Percentiles rank a stretch among this genome's conserved stretches.
These are phyloP conservation scores for Xylariaceae sp. DNA, from an alignment of 2,329 filamentous ascomycete genomes.

Conservation along the genomic window DNA sequence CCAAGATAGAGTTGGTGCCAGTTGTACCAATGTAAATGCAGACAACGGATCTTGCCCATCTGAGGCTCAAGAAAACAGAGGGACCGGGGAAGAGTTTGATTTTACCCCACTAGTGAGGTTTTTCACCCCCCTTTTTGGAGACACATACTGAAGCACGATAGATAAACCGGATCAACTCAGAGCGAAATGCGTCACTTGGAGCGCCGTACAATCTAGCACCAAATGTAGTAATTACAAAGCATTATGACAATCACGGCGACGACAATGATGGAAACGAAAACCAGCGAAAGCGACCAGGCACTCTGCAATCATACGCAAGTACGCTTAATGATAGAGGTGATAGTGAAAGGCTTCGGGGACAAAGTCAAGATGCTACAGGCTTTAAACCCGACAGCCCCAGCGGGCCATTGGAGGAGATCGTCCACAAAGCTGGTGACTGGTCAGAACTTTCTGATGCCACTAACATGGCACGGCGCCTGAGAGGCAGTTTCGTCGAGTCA, in stretches of 20 bases:
- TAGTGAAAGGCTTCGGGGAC: constrained; percentile 1
- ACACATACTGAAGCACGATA: not conserved
- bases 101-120: not conserved
- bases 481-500: not conserved
- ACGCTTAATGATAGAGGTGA: constrained; percentile 1
- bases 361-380: not conserved
- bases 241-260: not conserved
- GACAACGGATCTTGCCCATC: too few relatives aligned
- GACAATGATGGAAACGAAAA: not conserved
- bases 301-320: not conserved
- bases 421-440: not conserved
- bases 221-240: not conserved
- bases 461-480: not conserved
- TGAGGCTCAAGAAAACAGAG: too few relatives aligned
- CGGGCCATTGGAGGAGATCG: not conserved
- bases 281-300: not conserved
- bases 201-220: not conserved
- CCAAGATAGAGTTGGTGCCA: too few relatives aligned
- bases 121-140: not conserved
- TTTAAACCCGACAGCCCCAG: not conserved
- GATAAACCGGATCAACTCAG: not conserved
- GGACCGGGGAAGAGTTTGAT: too few relatives aligned
- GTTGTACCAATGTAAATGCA: too few relatives aligned
- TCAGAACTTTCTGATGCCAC: not conserved
- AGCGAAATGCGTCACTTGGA: not conserved